phyloP scores from a whole-genome alignment of 495 filamentous ascomycete genomes.

The Annulohypoxylon stygium region DNA sequence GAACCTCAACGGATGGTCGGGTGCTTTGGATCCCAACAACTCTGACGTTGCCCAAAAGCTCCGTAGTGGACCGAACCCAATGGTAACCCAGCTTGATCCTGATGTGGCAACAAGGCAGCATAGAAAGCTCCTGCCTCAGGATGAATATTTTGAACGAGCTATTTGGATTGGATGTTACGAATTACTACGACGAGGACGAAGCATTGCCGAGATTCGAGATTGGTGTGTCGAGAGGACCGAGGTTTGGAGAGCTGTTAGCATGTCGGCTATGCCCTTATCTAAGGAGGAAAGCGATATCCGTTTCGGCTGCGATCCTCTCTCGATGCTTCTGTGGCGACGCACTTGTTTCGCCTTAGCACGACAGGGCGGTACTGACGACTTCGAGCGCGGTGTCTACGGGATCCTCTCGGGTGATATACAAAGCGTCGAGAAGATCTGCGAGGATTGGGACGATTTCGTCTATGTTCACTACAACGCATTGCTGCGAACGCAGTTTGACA shows the following conservation, averaged over 20 bases:
- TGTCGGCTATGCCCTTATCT: constrained; percentile 68
- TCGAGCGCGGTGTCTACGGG: constrained; percentile 90
- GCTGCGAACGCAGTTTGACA: constrained; percentile 76
- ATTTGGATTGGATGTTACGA: constrained; percentile 92
- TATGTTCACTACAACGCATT: constrained; percentile 90
- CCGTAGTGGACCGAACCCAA: constrained; percentile 67
- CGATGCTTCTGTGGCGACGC: constrained; percentile 78
- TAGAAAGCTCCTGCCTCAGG: constrained; percentile 77
- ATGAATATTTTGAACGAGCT: constrained; percentile 85
- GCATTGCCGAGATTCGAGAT: constrained; percentile 77
- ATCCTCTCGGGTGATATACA: constrained; percentile 84
- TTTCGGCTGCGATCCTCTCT: constrained; percentile 58
- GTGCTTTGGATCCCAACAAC: constrained; percentile 70
- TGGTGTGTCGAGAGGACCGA: constrained; percentile 85
- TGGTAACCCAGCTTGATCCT: constrained; percentile 94
- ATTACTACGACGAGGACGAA: constrained; percentile 82
- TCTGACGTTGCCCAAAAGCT: constrained; percentile 68
- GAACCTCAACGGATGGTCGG: constrained; percentile 74
- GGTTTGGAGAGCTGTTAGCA: constrained; percentile 82
- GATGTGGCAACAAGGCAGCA: constrained; percentile 86
- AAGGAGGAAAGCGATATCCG: constrained; percentile 55
- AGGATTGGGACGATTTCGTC: constrained; percentile 89
- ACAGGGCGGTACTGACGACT: constrained; percentile 75
- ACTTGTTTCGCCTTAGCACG: constrained; percentile 83
- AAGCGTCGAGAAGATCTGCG: constrained; percentile 80